These are phyloP conservation scores for Spiraea crenata DNA, from an alignment of 331 rosid genomes.

Conservation along the genomic window DNA sequence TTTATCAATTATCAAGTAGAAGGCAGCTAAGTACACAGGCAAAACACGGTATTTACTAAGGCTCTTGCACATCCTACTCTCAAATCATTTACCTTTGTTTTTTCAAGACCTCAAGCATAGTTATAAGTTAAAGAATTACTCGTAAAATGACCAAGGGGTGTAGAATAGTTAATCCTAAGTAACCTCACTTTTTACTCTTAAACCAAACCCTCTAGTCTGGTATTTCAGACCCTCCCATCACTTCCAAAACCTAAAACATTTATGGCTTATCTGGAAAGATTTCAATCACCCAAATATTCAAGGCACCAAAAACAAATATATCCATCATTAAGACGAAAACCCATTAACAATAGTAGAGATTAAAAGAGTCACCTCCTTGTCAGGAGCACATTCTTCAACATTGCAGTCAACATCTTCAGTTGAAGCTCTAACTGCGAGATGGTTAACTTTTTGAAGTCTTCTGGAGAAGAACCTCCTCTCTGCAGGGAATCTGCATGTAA, in stretches of 20 bases:
- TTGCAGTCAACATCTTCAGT: constrained; percentile 78
- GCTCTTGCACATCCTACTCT: neutral
- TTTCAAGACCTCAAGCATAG: neutral
- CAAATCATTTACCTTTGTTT: neutral
- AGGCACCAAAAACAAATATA: neutral
- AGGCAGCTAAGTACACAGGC: neutral
- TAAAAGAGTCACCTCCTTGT: constrained; percentile 62
- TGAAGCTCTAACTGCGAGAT: constrained; percentile 56
- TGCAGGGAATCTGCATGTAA: constrained; percentile 41
- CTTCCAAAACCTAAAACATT: neutral
- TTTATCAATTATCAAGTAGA: neutral
- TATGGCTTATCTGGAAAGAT: neutral
- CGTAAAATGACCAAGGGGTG: neutral
- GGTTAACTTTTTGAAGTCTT: constrained; percentile 34
- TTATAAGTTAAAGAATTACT: neutral
- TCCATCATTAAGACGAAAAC: neutral
- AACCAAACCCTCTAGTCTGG: neutral
- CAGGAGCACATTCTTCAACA: constrained; percentile 89
- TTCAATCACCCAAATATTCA: neutral
- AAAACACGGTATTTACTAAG: neutral
- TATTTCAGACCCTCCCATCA: neutral
- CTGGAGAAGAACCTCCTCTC: constrained; percentile 31
- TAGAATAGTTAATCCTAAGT: neutral
- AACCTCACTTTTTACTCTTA: neutral
- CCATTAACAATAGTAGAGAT: neutral